Percentiles rank a stretch among this genome's conserved stretches.
Evolutionary conservation across 163 green algal species (phyloP).

Genomic region (Scenedesmus sp.): DNA sequence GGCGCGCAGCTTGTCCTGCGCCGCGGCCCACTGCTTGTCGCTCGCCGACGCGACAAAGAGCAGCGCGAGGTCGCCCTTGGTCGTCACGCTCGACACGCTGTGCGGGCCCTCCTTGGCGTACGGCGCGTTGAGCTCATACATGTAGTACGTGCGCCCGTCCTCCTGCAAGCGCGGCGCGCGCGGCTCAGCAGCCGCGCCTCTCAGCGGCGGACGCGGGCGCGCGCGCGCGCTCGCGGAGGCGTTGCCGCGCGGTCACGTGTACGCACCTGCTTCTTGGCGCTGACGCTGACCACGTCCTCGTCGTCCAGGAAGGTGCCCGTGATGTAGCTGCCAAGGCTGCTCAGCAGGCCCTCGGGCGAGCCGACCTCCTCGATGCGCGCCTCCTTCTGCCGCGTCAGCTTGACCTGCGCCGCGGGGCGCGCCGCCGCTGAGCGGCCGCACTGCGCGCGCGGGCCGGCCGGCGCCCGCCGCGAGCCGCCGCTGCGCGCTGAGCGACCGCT

Average conservation of each 20-base stretch:
- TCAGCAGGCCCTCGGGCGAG: background rate
- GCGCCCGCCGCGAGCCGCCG: too few relatives aligned
- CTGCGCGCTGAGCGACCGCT: too few relatives aligned
- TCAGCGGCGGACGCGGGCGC: too few relatives aligned
- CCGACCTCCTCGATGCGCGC: conserved; percentile 60
- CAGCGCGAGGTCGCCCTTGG: conserved; percentile 74
- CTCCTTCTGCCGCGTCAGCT: conserved; percentile 64
- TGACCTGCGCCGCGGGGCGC: conserved; percentile 17
- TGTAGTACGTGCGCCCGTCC: conserved; percentile 67
- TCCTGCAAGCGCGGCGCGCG: conserved; percentile 34
- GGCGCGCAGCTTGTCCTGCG: conserved; percentile 60
- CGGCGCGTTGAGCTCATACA: conserved; percentile 60
- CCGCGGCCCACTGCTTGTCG: conserved; percentile 69
- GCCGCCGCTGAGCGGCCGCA: too few relatives aligned
- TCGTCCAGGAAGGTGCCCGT: conserved; percentile 71
- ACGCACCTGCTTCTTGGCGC: conserved; percentile 37
- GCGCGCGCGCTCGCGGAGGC: too few relatives aligned
- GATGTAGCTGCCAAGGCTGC: conserved; percentile 10
- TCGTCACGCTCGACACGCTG: conserved; percentile 57
- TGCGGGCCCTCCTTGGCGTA: conserved; percentile 52
- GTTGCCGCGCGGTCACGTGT: too few relatives aligned
- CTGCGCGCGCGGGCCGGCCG: too few relatives aligned
- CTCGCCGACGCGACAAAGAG: conserved; percentile 71
- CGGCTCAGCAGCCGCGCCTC: too few relatives aligned
- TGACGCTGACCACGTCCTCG: conserved; percentile 62